A percentile compares a stretch with the other conserved stretches of the same genome.
Evolutionary conservation across 2,329 filamentous ascomycete species (phyloP).

Genomic region (Sporothrix schenckii): DNA sequence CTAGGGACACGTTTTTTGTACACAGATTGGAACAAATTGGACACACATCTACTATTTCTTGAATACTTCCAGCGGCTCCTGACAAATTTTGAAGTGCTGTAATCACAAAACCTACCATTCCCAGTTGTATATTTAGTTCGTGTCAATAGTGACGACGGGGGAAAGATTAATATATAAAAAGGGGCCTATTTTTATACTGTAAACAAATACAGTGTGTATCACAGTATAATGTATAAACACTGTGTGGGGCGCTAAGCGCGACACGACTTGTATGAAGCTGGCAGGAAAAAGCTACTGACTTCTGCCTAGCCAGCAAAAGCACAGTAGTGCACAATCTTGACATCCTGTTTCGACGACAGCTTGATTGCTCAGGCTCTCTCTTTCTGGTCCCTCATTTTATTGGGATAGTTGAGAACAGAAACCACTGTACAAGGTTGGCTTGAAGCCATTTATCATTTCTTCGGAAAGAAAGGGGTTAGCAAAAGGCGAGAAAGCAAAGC

Average conservation of each 20-base stretch:
- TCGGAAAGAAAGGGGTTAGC: neutral
- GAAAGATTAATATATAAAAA: neutral
- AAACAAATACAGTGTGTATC: slow-evolving; percentile 20
- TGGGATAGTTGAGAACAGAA: neutral
- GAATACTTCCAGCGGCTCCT: neutral
- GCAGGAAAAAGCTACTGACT: slow-evolving; percentile 4
- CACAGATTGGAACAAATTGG: slow-evolving; percentile 25
- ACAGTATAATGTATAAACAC: neutral
- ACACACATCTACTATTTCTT: slow-evolving; percentile 7
- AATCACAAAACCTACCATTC: neutral
- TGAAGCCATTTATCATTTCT: neutral
- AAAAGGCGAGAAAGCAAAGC: neutral
- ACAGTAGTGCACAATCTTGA: neutral
- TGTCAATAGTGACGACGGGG: neutral
- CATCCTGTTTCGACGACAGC: neutral
- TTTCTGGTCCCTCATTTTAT: slow-evolving; percentile 18
- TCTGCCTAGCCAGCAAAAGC: slow-evolving; percentile 17
- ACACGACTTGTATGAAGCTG: neutral
- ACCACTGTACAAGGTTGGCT: neutral
- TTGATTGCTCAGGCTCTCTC: neutral
- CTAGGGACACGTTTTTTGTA: neutral
- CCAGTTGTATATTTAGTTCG: too few relatives aligned
- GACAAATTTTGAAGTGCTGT: neutral
- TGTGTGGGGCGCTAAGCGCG: slow-evolving; percentile 9
- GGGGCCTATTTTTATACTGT: neutral